Conservation (phyloP, 2,329 filamentous ascomycete genomes). For the Madurella mycetomatis region DNA sequence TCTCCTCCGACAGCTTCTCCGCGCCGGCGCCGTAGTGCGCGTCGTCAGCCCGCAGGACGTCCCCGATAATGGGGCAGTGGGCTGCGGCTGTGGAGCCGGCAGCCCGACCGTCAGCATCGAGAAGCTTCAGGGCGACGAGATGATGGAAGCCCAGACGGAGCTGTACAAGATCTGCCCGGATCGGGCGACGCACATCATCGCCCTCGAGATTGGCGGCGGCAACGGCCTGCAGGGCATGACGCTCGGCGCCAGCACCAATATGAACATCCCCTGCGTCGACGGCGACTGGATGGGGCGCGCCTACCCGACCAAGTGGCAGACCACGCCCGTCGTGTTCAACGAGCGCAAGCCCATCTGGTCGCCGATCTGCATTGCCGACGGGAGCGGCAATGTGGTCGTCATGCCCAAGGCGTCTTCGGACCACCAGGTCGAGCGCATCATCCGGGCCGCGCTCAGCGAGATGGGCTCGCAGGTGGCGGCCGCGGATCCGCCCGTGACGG, state of each 20-base stretch:
- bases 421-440: constrained; percentile 43
- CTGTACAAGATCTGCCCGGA: constrained; percentile 48
- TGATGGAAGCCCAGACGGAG: constrained; percentile 46
- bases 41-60: constrained; percentile 50
- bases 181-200: constrained; percentile 53
- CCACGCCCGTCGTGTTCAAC: constrained; percentile 49
- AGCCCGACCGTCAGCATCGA: constrained; percentile 59
- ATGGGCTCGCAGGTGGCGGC: constrained; percentile 52
- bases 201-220: constrained; percentile 62
- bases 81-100: constrained; percentile 54
- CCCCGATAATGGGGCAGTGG: constrained; percentile 47
- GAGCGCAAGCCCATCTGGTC: constrained; percentile 43
- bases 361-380: constrained; percentile 47
- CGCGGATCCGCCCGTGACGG: constrained; percentile 46
- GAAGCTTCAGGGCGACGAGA: constrained; percentile 54
- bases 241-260: constrained; percentile 49
- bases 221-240: constrained; percentile 59
- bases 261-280: constrained; percentile 49
- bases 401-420: constrained; percentile 47
- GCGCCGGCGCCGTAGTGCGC: constrained; percentile 45
- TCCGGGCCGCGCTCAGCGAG: constrained; percentile 49
- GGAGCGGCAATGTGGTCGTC: constrained; percentile 47
- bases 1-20: constrained; percentile 47
- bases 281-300: constrained; percentile 56
- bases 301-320: constrained; percentile 53